Evolutionary conservation across 2,329 filamentous ascomycete genomes (phyloP), one percentile per base, ranked within the genome.

Genomic region (Madurella fahalii): DNA sequence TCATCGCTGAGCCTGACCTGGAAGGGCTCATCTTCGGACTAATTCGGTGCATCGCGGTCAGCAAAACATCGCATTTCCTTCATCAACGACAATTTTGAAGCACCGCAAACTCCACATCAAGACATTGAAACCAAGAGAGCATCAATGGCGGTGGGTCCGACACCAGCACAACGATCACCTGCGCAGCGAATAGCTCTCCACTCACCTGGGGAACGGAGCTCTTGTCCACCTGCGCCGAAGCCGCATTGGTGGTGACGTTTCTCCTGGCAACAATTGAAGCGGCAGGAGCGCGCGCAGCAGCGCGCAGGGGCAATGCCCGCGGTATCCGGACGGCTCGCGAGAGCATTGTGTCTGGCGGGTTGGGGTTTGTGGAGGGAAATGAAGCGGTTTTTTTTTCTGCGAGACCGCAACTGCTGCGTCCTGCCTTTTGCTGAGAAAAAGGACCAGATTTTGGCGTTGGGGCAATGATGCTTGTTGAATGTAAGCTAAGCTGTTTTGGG

Each of bases 11-110:
- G 87, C 69, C 85, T 87, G 72, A 99, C 84, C 69, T 87, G 84
- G 80, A 99, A 97, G 63, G 85, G 84, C 82, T 95, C 89, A 69
- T 96, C 90, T 74, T 96, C 92, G 74, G 92, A 89, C 91, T 95
- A 70, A 8, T 40, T n/a, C 63, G 25, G 20, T n/a, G 45, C 40
- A 16, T 13, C 37, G 30, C 5, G 7, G 50, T 59, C 41, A 62
- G 50, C 4, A 61, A 52, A 34, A 4, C 31, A 20, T 17, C 30
- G 44, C 25, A 34, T 50, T 18, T 42, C 34, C 41, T 39, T 32
- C 5, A 8, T 37, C 25, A 17, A 46, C 16, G n/a, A 18, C 30
- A 17, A 52, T 39, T 37, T 9, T 15, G 13, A 37, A 50, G 15
- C 42, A 46, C 18, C 20, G 15, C 40, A 4, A 40, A 30, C 16